These are phyloP conservation scores for Pleoardoris graminearum DNA, from an alignment of 2,329 filamentous ascomycete genomes.

Conservation along the genomic window DNA sequence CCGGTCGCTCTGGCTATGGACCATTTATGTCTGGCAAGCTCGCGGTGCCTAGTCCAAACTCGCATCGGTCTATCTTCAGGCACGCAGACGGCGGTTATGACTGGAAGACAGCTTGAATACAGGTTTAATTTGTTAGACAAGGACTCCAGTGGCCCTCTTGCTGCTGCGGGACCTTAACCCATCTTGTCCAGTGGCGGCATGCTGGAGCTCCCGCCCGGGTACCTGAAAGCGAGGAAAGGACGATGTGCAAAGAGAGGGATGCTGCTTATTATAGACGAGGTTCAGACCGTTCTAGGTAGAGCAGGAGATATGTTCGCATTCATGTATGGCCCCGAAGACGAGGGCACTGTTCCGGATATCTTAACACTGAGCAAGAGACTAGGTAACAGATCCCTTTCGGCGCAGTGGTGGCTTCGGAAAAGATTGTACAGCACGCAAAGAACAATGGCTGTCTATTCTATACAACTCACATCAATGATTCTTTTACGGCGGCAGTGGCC, in stretches of 20 bases:
- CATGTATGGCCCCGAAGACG: conserved; percentile 51
- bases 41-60: conserved; percentile 62
- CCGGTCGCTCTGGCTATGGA: conserved; percentile 54
- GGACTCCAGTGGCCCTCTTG: conserved; percentile 63
- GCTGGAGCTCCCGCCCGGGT: conserved; percentile 61
- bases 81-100: conserved; percentile 64
- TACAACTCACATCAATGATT: conserved; percentile 67
- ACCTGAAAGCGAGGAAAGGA: conserved; percentile 58
- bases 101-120: conserved; percentile 67
- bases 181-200: conserved; percentile 65
- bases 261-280: conserved; percentile 45
- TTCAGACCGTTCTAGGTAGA: conserved; percentile 42
- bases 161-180: conserved; percentile 65
- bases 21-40: conserved; percentile 59
- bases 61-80: conserved; percentile 65
- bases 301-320: conserved; percentile 60
- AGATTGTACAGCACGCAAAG: conserved; percentile 55
- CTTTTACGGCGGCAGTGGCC: conserved; percentile 62
- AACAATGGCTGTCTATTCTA: conserved; percentile 60
- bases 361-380: conserved; percentile 64
- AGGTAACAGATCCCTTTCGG: conserved; percentile 64
- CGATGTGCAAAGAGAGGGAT: conserved; percentile 42
- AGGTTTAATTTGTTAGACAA: conserved; percentile 65
- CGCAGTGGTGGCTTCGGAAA: conserved; percentile 59
- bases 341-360: conserved; percentile 54